Base-by-base conservation (phyloP, 129 eudicot species). In the Smallanthus sonchifolius region DNA sequence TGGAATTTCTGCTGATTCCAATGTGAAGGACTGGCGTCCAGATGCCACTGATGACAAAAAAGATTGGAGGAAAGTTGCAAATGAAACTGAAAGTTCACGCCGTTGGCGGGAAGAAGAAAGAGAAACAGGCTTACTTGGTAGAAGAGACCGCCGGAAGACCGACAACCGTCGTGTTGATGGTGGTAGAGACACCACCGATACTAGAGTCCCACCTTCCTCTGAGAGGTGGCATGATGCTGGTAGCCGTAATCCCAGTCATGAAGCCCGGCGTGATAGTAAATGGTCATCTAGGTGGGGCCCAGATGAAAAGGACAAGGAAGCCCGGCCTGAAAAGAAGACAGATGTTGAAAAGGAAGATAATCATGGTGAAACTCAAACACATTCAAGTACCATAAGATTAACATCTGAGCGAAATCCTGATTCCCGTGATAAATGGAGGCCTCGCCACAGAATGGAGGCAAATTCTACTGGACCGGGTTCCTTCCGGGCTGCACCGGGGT, bases 71-170 rank as follows among this genome's bases (percentile, higher is more conserved):
- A 90, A 74, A 78, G 60, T 67, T 59, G 81, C 84, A 19, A 70
- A 73, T 42, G 98, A 94, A 75, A 72, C 82, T 45, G 97, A 94
- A 51, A 85, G 87, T 75, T 87, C 91, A 8, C 91, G 98, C 8
- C 97, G 98, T 72, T 94, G 98, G 98, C 98, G 96, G 69, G 98
- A 94, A 81, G 98, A 94, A 85, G 98, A 94, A 91, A 90, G 98
- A 78, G 98, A 94, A 81, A 94, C 98, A 47, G 98, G 98, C 48
- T 80, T 94, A 76, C 97, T 94, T 81, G 91, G 89, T 72, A 87
- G 98, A 82, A 88, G 88, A 80, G 98, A 91, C 11, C 87, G 93
- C 73, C 82, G 96, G 83, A 94, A 94, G 82, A 78, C 87, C 5
- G 98, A 90, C 17, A 61, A 5, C 39, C 91, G 98, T 17, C 96